phyloP scores from a whole-genome alignment of 192 early-diverging fungal species.

The Chytriomyces confervae region DNA sequence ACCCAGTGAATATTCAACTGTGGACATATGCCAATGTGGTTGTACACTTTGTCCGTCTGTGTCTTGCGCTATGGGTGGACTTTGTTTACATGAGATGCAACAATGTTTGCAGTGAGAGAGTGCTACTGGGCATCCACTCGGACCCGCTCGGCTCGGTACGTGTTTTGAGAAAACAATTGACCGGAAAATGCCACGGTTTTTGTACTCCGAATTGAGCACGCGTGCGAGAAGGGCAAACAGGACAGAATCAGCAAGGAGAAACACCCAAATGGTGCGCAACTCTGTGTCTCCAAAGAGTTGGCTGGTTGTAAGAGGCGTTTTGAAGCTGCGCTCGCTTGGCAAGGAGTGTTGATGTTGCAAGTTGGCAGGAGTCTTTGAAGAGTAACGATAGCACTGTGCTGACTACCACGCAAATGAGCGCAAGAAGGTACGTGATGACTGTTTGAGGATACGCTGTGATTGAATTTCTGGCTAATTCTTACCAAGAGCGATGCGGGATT shows the following conservation, averaged over 20 bases:
- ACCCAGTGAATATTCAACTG: constrained; percentile 78
- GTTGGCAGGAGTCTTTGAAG: constrained; percentile 44
- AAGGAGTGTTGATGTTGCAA: constrained; percentile 51
- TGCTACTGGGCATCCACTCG: constrained; percentile 53
- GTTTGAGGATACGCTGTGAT: constrained; percentile 1
- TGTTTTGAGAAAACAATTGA: constrained; percentile 54
- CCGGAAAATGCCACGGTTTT: constrained; percentile 67
- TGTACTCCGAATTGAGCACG: constrained; percentile 65
- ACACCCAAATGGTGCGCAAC: not conserved
- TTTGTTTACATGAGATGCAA: constrained; percentile 69
- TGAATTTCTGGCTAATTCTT: not conserved
- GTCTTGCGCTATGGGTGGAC: constrained; percentile 54
- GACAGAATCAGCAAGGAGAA: constrained; percentile 34
- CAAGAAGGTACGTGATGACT: constrained; percentile 67
- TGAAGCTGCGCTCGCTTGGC: constrained; percentile 43
- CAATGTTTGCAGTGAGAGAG: constrained; percentile 50
- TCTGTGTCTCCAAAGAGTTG: not conserved
- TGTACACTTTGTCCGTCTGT: constrained; percentile 63
- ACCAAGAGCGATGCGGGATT: constrained; percentile 60
- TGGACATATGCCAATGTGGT: constrained; percentile 74
- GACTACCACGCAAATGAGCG: constrained; percentile 72
- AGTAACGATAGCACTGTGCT: constrained; percentile 57
- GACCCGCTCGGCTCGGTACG: constrained; percentile 58
- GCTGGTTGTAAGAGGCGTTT: not conserved
- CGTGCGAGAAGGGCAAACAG: constrained; percentile 53